Evolutionary conservation across 768 basidiomycete species (phyloP), one percentile per base, ranked within the genome.

Genomic region (Hericium erinaceus): DNA sequence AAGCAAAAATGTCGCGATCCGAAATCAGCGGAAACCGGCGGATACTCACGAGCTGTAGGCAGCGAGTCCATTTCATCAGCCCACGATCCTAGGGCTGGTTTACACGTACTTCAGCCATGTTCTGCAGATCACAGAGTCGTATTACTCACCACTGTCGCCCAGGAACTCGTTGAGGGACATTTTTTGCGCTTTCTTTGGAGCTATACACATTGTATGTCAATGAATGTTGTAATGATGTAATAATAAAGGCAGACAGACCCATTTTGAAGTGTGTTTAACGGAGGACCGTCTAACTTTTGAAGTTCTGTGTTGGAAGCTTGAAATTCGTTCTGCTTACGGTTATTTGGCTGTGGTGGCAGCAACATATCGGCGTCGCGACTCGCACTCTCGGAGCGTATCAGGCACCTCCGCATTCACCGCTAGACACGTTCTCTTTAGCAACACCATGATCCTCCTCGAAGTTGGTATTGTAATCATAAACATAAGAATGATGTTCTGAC

Each of bases 1-100:
- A 41, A 62, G 51, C 15, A 15, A 55, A 4, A 6, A 15, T n/a
- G 38, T 10, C 39, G 4, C 16, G 18, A 13, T 20, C 16, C 22
- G 22, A 46, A 48, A 38, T 55, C 9, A 58, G 24, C 10, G 33
- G 60, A 44, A 55, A 39, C 49, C 49, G 24, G 54, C 55, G 53
- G 49, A 51, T 46, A 78, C 94, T 75, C 75, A 98, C 95, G 95
- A 67, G 92, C 95, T 65, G 83, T 88, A 26, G 95, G 95, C 60
- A 98, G 80, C 33, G 80, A 65, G 63, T 97, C 95, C 92, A 98
- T 94, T 73, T 98, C 97, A 70, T 98, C 97, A 7, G 97, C 97
- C 97, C 97, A 99, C 68, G 92, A 95, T 66, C 93, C 95, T 54
- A 90, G 74, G 55, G 84, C 92, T 93, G 58, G 13, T 57, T 66